Base-by-base conservation (phyloP, 2,329 filamentous ascomycete species). In the Cladosporium sp. region DNA sequence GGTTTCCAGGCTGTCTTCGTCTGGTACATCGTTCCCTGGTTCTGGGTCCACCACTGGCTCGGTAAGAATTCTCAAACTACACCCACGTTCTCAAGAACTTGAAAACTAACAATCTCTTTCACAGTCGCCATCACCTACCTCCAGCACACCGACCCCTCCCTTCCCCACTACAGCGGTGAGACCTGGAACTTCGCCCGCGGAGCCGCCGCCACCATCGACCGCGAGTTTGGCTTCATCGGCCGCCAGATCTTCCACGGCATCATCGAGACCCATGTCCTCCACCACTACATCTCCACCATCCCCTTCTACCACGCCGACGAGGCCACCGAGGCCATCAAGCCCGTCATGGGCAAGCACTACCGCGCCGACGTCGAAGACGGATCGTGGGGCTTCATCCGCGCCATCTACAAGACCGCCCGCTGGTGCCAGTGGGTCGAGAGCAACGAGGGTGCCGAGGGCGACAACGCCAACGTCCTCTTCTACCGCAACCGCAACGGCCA, bases 41-140 rank as follows among this genome's bases (percentile, higher is more conserved):
- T 97, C 62, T 97, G 93, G 93, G 92, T 97, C 59, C 96, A 97
- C 84, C 92, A 97, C 85, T 97, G 93, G 93, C 88, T 97, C 59
- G 90, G 90, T 94, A 86, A 83, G 89, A 34, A 38, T 7, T 20
- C 22, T 30, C 28, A 30, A 39, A 30, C 12, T 36, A 25, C 12
- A 3, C 9, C 8, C 6, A 3, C 3, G n/a, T 1, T 17, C 14
- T 9, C 15, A 2, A 11, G 8, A 34, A 9, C 20, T 52, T 15
- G 17, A 34, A 30, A 28, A 51, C 37, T 40, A 57, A 61, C 66
- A 28, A 3, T 25, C 19, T 36, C 7, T 43, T 12, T 20, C 39
- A 28, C 67, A 93, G 92, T 97, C 66, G 92, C 92, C 74, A 97
- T 97, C 76, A 97, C 93, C 67, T 97, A 87, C 84, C 86, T 97